phyloP scores from a whole-genome alignment of 495 filamentous ascomycete genomes.

The Cudoniella acicularis region DNA sequence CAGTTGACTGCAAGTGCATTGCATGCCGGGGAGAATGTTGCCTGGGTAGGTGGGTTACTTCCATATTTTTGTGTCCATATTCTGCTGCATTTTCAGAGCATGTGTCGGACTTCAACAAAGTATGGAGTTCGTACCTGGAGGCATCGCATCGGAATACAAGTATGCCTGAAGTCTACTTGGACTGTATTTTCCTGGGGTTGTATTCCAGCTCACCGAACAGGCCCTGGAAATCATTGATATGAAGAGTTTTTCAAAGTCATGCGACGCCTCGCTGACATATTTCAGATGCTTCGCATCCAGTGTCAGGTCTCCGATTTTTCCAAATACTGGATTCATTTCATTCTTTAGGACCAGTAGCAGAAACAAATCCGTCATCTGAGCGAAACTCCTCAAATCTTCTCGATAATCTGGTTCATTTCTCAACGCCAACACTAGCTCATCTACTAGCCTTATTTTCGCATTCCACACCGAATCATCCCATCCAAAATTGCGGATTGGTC shows the following conservation, averaged over 20 bases:
- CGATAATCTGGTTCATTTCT: slow-evolving; percentile 43
- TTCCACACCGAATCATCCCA: slow-evolving; percentile 46
- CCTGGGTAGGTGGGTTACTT: slow-evolving; percentile 77
- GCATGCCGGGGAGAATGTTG: slow-evolving; percentile 56
- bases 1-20: slow-evolving; percentile 66
- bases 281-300: slow-evolving; percentile 47
- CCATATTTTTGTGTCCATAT: neutral
- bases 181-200: too few species aligned
- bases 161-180: too few species aligned
- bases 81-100: neutral
- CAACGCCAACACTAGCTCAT: slow-evolving; percentile 42
- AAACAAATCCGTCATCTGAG: slow-evolving; percentile 9
- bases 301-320: slow-evolving; percentile 38
- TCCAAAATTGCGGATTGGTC: slow-evolving; percentile 46
- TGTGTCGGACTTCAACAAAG: neutral
- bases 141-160: too few species aligned
- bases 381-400: slow-evolving; percentile 12
- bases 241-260: too few species aligned
- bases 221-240: too few species aligned
- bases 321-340: slow-evolving; percentile 28
- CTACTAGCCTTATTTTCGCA: slow-evolving; percentile 39
- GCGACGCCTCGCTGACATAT: too few species aligned
- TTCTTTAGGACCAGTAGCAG: neutral
- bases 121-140: neutral
- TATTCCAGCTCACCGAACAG: too few species aligned